Conservation (phyloP, 495 filamentous ascomycete species). For the Apodospora peruviana region DNA sequence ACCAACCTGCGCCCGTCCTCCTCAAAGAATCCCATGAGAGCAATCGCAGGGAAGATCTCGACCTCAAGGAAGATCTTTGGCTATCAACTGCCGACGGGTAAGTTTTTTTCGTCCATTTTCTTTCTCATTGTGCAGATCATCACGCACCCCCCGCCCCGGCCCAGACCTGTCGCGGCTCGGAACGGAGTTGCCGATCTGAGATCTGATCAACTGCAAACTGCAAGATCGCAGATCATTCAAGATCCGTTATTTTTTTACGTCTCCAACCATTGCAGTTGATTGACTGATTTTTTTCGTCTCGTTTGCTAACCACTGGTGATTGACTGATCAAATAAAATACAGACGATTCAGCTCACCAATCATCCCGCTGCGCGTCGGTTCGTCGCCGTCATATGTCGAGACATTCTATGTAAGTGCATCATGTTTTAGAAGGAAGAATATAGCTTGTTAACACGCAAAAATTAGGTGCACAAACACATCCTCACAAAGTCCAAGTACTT, state of each 20-base stretch:
- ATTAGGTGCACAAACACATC: constrained; percentile 36
- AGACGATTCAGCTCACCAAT: constrained; percentile 37
- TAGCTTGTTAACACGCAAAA: neutral
- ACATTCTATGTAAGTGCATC: constrained; percentile 33
- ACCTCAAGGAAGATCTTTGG: constrained; percentile 43
- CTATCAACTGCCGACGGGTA: constrained; percentile 41
- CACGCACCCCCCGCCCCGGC: neutral
- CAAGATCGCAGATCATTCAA: no score
- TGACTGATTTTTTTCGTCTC: no score
- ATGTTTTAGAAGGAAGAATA: neutral
- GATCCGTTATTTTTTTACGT: no score
- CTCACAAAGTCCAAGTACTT: constrained; percentile 41
- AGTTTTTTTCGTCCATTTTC: constrained; percentile 12
- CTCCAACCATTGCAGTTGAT: no score
- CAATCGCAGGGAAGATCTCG: constrained; percentile 18
- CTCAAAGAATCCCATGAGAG: constrained; percentile 21
- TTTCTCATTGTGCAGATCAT: neutral
- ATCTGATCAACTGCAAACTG: no score
- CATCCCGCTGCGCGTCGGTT: constrained; percentile 37
- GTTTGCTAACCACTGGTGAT: no score
- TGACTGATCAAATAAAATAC: constrained; percentile 5
- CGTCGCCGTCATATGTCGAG: constrained; percentile 22
- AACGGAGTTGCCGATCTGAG: neutral
- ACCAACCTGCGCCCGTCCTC: constrained; percentile 32
- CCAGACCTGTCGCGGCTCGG: no score